A percentile compares a stretch with the other conserved stretches of the same genome.
phyloP scores from a whole-genome alignment of 2,329 filamentous ascomycete genomes.

The Camptophora hylomeconis region DNA sequence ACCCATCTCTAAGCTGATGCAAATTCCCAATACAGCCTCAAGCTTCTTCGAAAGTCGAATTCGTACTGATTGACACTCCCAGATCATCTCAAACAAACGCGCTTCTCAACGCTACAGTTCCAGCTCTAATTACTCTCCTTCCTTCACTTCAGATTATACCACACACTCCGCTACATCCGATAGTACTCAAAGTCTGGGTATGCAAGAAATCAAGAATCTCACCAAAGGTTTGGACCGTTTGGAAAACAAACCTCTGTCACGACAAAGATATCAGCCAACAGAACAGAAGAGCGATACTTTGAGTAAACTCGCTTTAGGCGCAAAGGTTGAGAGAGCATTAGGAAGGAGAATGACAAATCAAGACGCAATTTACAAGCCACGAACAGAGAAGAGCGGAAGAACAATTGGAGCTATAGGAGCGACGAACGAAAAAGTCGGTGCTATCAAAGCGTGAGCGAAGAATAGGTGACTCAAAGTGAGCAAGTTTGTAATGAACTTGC shows the following conservation, averaged over 20 bases:
- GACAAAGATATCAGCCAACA: conserved; percentile 68
- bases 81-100: conserved; percentile 29
- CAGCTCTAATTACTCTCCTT: conserved; percentile 35
- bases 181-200: conserved; percentile 32
- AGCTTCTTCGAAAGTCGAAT: not conserved
- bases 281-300: conserved; percentile 71
- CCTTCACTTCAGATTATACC: conserved; percentile 34
- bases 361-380: conserved; percentile 48
- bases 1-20: conserved; percentile 6
- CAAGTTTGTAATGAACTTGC: too few species aligned
- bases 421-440: too few species aligned
- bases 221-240: conserved; percentile 72
- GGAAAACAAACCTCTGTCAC: conserved; percentile 72
- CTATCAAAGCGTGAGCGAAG: too few species aligned
- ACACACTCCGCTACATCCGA: conserved; percentile 19
- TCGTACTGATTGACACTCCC: conserved; percentile 5
- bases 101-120: conserved; percentile 41
- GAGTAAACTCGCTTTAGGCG: conserved; percentile 75
- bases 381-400: conserved; percentile 44
- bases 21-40: not conserved
- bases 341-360: conserved; percentile 76
- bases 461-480: too few species aligned
- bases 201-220: conserved; percentile 59
- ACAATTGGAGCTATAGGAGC: conserved; percentile 28
- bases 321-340: conserved; percentile 80